Evolutionary conservation across 1,284 basidiomycete species (phyloP), one percentile per base, ranked within the genome.

Genomic region (Pascua sp.): DNA sequence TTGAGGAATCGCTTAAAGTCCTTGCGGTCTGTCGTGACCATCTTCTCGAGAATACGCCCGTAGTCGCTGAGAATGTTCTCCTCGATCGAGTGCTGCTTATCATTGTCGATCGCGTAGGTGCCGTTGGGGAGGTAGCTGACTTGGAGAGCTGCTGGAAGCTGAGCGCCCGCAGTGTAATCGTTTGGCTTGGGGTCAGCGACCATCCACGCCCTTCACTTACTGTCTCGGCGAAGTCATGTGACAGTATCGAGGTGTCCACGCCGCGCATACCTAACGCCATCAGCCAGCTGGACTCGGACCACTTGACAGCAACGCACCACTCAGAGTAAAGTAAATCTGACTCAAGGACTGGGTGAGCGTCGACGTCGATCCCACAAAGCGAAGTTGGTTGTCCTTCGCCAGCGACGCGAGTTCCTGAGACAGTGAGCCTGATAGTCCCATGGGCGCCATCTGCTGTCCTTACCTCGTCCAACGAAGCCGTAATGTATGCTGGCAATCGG

Each of bases 311-410:
- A 32, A 32, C 24, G 86, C 82, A 0, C 72, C 71, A 48, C 70
- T 76, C 38, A 93, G 79, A 2, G 91, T 80, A 70, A 92, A 92
- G 74, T 97, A 98, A 43, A 94, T 86, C 56, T 98, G 93, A 50
- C 85, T 83, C 42, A 97, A 80, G 58, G 94, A 84, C 39, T 87
- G 85, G 0, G 90, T 89, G 59, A 96, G 78, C 11, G 91, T 94
- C n/a, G 91, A 95, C 0, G 95, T 98, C 10, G 90, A 94, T 1
- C 95, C 95, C 15, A 84, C 84, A 72, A 89, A 98, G 37, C 57
- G 43, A 15, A 55, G 37, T 0, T 49, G 53, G 58, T 89, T 32
- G 3, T 32, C 24, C 24, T 32, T 32, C 7, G 24, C 24, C 24
- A 32, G 24, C 24, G 24, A 3, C 24, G 24, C 24, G 4, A 32